Evolutionary conservation across 805 yeast species (phyloP), one percentile per base, ranked within the genome.

Genomic region (Saturnispora kantuleensis): DNA sequence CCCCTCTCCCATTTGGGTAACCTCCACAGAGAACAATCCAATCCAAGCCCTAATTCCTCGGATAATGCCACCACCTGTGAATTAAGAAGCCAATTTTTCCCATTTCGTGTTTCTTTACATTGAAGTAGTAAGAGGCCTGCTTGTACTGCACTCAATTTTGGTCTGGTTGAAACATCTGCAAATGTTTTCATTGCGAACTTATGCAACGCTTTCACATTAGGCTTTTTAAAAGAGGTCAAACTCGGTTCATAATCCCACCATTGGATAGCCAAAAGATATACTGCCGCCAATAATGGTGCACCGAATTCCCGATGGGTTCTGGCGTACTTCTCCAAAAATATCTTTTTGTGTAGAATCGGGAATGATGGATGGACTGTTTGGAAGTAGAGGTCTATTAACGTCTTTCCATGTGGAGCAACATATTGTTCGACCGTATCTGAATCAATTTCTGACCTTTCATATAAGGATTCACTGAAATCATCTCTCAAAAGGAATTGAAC

Each of bases 1-100:
- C 95, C 94, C 41, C 95, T 71, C 58, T 90, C 98, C 97, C 97
- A 93, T 54, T 82, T 81, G 0, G 97, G 97, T 31, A 90, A 65
- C 55, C 84, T 80, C 98, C 98, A 90, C 51, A 74, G 76, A 46
- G 82, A 79, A 56, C 97, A 89, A 57, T 89, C 90, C n/a, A 86
- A 69, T 0, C 96, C 95, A 10, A 90, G 67, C 0, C 97, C 97
- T 13, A 90, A 67, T 53, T 90, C 95, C 62, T 90, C 96, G 0
- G 96, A 81, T 15, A 89, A 63, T 0, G 95, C 83, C 5, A 86
- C 89, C 17, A 90, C 85, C 52, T 86, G 94, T 3, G 94, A 84
- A 57, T 86, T 82, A 35, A 89, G 63, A 3, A 83, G 79, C 95
- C 96, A 87, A 56, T 82, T 89, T 49, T 83, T 77, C 16, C 42